phyloP scores from a whole-genome alignment of 257 asterid genomes.

The Nicotiana tabacum region DNA sequence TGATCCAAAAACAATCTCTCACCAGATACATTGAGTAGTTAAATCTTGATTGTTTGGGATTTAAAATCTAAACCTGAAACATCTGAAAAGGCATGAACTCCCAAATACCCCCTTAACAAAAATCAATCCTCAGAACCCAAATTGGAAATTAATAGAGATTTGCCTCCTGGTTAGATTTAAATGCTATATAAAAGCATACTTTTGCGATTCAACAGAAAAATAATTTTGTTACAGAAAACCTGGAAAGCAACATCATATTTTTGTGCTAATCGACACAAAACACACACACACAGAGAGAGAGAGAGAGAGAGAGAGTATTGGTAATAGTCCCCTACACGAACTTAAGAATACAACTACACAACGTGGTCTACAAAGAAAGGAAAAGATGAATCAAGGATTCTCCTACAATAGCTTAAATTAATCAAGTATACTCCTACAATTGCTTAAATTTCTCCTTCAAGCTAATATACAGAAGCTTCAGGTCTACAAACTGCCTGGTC shows the following conservation, averaged over 20 bases:
- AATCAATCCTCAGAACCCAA: too few relatives aligned
- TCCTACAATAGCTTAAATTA: background rate
- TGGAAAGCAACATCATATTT: too few relatives aligned
- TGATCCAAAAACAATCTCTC: too few relatives aligned
- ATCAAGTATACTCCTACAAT: slow-evolving; percentile 1
- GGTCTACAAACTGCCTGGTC: slow-evolving; percentile 27
- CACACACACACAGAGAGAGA: too few relatives aligned
- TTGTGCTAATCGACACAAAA: too few relatives aligned
- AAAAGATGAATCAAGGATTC: background rate
- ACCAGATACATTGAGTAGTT: too few relatives aligned
- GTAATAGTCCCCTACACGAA: background rate
- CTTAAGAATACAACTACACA: background rate
- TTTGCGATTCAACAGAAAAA: too few relatives aligned
- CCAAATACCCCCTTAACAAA: too few relatives aligned
- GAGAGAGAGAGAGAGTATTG: too few relatives aligned
- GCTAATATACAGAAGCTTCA: slow-evolving; percentile 18
- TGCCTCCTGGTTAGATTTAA: background rate
- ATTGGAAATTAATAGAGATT: too few relatives aligned
- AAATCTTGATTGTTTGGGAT: background rate
- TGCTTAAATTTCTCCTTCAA: background rate
- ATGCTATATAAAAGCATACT: too few relatives aligned
- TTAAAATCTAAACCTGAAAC: background rate
- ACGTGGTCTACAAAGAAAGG: background rate
- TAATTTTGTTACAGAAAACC: too few relatives aligned
- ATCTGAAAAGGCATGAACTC: background rate